A percentile compares a stretch with the other conserved stretches of the same genome.
Evolutionary conservation across 2,329 filamentous ascomycete species (phyloP).

Genomic region (Leptographium procerum): DNA sequence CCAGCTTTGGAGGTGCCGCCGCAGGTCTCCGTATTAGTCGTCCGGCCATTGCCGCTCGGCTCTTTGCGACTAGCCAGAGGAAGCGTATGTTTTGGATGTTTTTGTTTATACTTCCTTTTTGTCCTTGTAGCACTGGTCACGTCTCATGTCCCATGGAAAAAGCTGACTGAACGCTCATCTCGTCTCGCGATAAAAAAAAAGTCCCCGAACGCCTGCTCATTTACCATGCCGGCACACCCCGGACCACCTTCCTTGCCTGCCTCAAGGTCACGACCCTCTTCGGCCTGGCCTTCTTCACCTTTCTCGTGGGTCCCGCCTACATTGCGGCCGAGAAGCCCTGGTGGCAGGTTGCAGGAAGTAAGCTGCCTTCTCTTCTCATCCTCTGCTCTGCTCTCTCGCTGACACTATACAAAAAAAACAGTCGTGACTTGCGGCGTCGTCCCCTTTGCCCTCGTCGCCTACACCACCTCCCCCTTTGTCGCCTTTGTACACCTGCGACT

Average conservation of each 20-base stretch:
- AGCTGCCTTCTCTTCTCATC: slow-evolving; percentile 10
- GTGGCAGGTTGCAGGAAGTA: slow-evolving; percentile 25
- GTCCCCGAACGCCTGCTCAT: slow-evolving; percentile 50
- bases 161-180: slow-evolving; percentile 26
- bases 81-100: background rate
- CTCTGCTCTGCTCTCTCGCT: background rate
- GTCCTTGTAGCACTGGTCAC: no score
- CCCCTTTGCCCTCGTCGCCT: slow-evolving; percentile 52
- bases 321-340: slow-evolving; percentile 27
- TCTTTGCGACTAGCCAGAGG: background rate
- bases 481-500: slow-evolving; percentile 59
- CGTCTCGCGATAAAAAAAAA: no score
- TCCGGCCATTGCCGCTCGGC: background rate
- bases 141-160: no score
- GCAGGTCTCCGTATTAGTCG: background rate
- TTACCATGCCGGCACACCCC: slow-evolving; percentile 61
- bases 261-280: slow-evolving; percentile 63
- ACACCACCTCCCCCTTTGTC: slow-evolving; percentile 59
- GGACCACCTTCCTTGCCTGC: slow-evolving; percentile 56
- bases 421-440: slow-evolving; percentile 49
- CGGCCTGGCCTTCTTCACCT: slow-evolving; percentile 52
- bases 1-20: background rate
- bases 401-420: no score
- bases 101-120: background rate
- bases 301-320: slow-evolving; percentile 52